Evolutionary conservation across 106 monocot genomes (phyloP).

Genomic region (Acanthochlamys bracteata): DNA sequence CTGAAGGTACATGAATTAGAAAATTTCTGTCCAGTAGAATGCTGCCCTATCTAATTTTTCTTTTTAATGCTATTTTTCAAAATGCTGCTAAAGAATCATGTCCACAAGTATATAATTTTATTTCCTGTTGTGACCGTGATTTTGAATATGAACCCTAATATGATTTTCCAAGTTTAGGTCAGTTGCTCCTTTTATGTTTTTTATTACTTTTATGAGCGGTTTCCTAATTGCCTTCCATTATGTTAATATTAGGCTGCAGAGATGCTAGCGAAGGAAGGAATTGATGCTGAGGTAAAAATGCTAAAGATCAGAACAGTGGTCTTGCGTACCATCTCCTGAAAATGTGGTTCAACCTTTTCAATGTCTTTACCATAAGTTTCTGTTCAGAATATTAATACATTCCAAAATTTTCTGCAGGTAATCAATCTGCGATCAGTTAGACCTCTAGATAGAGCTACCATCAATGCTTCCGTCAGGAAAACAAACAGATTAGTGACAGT

Average conservation of each 20-base stretch:
- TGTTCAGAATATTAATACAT: neutral
- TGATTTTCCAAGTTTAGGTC: too few relatives aligned
- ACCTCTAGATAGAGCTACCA: conserved; percentile 81
- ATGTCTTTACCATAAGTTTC: neutral
- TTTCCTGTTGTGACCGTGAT: too few relatives aligned
- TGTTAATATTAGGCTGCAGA: conserved; percentile 53
- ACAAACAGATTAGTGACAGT: conserved; percentile 81
- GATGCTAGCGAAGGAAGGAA: conserved; percentile 66
- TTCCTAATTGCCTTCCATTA: neutral
- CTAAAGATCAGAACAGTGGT: neutral
- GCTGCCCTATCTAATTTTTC: too few relatives aligned
- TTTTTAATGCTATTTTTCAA: too few relatives aligned
- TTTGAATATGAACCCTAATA: too few relatives aligned
- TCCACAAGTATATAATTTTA: too few relatives aligned
- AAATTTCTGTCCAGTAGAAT: neutral
- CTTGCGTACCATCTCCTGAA: neutral
- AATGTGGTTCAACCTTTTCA: neutral
- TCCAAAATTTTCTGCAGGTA: conserved; percentile 26
- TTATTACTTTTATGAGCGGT: neutral
- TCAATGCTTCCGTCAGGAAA: conserved; percentile 83
- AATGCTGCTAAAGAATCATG: too few relatives aligned
- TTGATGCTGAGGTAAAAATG: conserved; percentile 59
- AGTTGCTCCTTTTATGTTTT: too few relatives aligned
- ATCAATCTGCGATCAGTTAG: conserved; percentile 92
- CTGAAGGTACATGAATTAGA: conserved; percentile 51